Evolutionary conservation across 2,329 filamentous ascomycete genomes (phyloP), one percentile per base, ranked within the genome.

Genomic region (Pseudogymnoascus sp.): DNA sequence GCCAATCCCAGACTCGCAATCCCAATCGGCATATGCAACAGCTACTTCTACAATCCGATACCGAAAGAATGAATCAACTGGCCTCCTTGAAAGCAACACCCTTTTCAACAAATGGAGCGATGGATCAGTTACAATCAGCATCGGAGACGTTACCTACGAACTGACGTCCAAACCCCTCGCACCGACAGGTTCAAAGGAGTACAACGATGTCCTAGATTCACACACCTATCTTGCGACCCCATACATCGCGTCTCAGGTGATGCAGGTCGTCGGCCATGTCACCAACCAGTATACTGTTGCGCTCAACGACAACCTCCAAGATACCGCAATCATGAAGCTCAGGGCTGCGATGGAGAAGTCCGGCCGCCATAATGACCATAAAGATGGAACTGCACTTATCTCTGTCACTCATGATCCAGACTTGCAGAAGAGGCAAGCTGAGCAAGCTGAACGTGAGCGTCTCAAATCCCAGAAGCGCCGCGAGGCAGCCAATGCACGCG

Each of bases 51-150:
- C 88, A 1, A 81, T 90, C 59, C 86, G 89, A 65, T 90, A 87
- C 76, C 85, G 88, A 62, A 84, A 82, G 70, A 86, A 90, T 64
- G 80, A 85, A 8, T 81, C 82, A 31, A 88, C 85, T 1, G 82
- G 83, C 59, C 78, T 85, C 65, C 79, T 92, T 11, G 84, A 89
- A 72, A 92, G 89, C 71, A 93, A 93, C 72, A 84, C 90, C 2
- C 83, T 87, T 66, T 77, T 93, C 31, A 84, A 90, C 71, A 84
- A 84, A 68, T 93, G 90, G 90, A 91, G 87, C 65, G 90, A 93
- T 71, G 90, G 90, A 28, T 91, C 88, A 3, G 78, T 90, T 14
- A 92, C 89, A 9, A 78, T 93, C 23, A 84, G 88, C n/a, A 80
- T 93, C 23, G 90, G 89, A 12, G 86, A 85, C 64, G 85, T 87